A percentile compares a stretch with the other conserved stretches of the same genome.
Conservation (phyloP, 1,284 basidiomycete genomes). For the Cryptococcus sp. region DNA sequence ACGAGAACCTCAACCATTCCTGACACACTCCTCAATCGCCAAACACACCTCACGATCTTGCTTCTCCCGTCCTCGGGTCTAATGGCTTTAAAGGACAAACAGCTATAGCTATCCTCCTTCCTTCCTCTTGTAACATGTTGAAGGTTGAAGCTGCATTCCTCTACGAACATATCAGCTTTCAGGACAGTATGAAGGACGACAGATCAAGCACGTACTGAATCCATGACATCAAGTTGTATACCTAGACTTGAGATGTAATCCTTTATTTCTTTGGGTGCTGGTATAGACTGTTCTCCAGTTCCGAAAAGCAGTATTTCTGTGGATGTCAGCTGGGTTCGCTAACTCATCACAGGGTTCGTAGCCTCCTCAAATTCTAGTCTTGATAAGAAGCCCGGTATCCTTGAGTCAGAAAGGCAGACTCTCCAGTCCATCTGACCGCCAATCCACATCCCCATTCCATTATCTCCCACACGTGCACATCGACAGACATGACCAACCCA, state of each 20-base stretch:
- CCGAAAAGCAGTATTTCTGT: constrained; percentile 85
- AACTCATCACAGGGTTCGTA: too few relatives aligned
- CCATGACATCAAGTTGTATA: constrained; percentile 90
- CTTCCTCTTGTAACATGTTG: constrained; percentile 88
- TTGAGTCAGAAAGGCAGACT: too few relatives aligned
- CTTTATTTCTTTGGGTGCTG: constrained; percentile 65
- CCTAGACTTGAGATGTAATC: constrained; percentile 70
- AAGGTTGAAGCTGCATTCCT: constrained; percentile 91
- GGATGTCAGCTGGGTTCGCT: too few relatives aligned
- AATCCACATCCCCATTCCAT: too few relatives aligned
- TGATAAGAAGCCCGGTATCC: too few relatives aligned
- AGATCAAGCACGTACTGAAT: constrained; percentile 64
- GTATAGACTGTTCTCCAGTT: constrained; percentile 68
- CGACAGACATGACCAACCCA: constrained; percentile 5
- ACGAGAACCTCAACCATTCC: too few relatives aligned
- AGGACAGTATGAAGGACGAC: neutral
- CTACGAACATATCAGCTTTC: constrained; percentile 46
- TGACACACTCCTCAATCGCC: too few relatives aligned
- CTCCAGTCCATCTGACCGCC: too few relatives aligned
- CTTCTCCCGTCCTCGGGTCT: constrained; percentile 29
- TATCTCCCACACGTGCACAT: too few relatives aligned
- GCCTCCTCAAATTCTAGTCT: too few relatives aligned
- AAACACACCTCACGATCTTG: constrained; percentile 3
- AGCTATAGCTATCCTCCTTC: constrained; percentile 82
- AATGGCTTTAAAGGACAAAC: constrained; percentile 62